Conservation (phyloP, 2,329 filamentous ascomycete genomes). For the Alternaria arbusti region DNA sequence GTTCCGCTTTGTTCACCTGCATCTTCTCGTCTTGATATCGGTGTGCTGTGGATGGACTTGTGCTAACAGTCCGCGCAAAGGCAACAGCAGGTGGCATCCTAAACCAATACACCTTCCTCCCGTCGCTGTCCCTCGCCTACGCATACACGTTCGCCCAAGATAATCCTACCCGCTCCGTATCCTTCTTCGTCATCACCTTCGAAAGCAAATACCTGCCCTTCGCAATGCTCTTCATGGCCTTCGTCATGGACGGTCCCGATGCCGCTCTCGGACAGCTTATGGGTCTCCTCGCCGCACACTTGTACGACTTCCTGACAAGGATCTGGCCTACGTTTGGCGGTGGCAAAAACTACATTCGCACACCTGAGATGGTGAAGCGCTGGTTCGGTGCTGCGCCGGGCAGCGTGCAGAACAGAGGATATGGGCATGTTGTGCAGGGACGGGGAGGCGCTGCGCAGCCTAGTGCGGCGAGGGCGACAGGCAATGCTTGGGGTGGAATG, state of each 20-base stretch:
- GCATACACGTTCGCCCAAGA: constrained; percentile 87
- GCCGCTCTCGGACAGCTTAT: constrained; percentile 69
- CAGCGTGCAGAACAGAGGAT: constrained; percentile 57
- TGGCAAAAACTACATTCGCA: constrained; percentile 76
- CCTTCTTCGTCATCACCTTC: constrained; percentile 83
- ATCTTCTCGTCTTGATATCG: neutral
- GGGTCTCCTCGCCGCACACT: constrained; percentile 85
- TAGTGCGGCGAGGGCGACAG: constrained; percentile 35
- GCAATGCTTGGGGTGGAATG: constrained; percentile 27
- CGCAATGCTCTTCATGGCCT: constrained; percentile 75
- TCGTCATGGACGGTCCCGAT: constrained; percentile 69
- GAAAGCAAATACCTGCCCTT: constrained; percentile 82
- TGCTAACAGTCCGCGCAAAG: constrained; percentile 51
- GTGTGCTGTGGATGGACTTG: constrained; percentile 9
- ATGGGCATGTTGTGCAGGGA: constrained; percentile 66
- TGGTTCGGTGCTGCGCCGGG: constrained; percentile 64
- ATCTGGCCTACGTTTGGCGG: constrained; percentile 90
- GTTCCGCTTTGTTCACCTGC: constrained; percentile 5
- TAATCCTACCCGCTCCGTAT: constrained; percentile 75
- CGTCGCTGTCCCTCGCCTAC: constrained; percentile 76
- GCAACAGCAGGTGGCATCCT: constrained; percentile 61
- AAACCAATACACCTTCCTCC: constrained; percentile 59
- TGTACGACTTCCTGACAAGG: constrained; percentile 87
- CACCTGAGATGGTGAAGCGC: constrained; percentile 73
- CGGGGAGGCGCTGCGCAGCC: constrained; percentile 20